Evolutionary conservation across 202 grass and related monocot genomes (phyloP), one percentile per base, ranked within the genome.

Genomic region (Dendrocalamus latiflorus): DNA sequence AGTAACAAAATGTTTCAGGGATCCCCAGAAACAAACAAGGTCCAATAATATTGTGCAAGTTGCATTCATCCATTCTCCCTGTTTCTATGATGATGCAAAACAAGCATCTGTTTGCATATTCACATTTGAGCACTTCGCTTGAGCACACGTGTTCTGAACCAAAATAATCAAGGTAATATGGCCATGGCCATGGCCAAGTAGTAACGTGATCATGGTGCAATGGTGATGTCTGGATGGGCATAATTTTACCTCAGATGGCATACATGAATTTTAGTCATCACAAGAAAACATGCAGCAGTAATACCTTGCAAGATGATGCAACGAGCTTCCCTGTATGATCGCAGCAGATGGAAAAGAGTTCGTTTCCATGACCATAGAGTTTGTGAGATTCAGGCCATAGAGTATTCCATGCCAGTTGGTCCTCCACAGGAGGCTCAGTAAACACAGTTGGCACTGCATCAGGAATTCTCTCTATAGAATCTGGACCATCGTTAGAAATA

Each of bases 351-450:
- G 89, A 90, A 66, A 95, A 95, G 41, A 99, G 86, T 81, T 95
- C 89, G 2, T 99, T 99, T 44, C 96, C 96, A 81, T 99, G 96
- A 41, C 96, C 96, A 87, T 95, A 95, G 37, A 99, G 89, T 88
- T 98, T 99, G 77, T 95, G 96, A 22, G 96, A 89, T 85, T 99
- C 96, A 78, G 96, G 93, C 96, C 93, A 99, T 43, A 99, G 84
- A 30, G 93, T 95, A 91, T 99, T 86, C 91, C 91, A 93, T 41
- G 89, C 90, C 70, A 99, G 89, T 86, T 99, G 87, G 56, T 99
- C 96, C 83, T 99, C 96, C 9, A 99, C 85, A 81, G 96, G 96
- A 74, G 96, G 93, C 33, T 34, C 33, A 34, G 33, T 5, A 34
- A 34, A 34, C 33, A 34, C 4, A 34, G 4, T 34, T 34, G 91